These are phyloP conservation scores for Colletotrichum sp. DNA, from an alignment of 2,329 filamentous ascomycete species.

Conservation along the genomic window DNA sequence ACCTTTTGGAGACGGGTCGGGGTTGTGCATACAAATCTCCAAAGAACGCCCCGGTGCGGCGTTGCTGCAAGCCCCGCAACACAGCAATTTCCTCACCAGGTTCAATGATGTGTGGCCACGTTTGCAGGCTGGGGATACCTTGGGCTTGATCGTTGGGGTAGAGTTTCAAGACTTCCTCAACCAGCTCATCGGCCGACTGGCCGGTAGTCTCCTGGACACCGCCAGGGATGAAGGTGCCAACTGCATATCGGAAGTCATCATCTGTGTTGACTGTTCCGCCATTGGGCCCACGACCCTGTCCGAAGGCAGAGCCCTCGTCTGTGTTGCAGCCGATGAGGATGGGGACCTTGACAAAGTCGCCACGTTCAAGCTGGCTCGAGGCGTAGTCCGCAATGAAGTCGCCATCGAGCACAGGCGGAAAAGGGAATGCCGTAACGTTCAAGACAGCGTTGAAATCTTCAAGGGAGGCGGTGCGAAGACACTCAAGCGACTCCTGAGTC, in stretches of 20 bases:
- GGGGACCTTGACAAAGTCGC: constrained; percentile 38
- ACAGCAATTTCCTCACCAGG: constrained; percentile 28
- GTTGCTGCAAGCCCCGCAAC: constrained; percentile 31
- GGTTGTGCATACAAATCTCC: constrained; percentile 25
- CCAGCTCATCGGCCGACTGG: constrained; percentile 25
- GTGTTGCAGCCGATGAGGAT: constrained; percentile 39
- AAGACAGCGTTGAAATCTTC: constrained; percentile 30
- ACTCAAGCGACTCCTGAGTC: constrained; percentile 28
- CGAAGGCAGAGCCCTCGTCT: constrained; percentile 33
- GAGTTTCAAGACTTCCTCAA: constrained; percentile 26
- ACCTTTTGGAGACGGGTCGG: not conserved
- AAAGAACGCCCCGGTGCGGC: constrained; percentile 32
- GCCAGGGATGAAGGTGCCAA: constrained; percentile 13
- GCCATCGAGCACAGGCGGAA: constrained; percentile 35
- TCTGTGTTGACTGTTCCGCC: constrained; percentile 30
- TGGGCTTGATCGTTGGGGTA: constrained; percentile 38
- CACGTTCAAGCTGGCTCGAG: constrained; percentile 32
- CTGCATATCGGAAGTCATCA: constrained; percentile 28
- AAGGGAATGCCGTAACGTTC: constrained; percentile 7
- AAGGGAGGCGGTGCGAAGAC: constrained; percentile 30
- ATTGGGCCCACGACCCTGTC: constrained; percentile 21
- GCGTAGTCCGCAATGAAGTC: constrained; percentile 39
- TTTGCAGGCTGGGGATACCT: constrained; percentile 37
- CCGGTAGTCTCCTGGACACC: constrained; percentile 23
- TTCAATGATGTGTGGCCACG: constrained; percentile 35